These are phyloP conservation scores for Lathyrus oleraceus DNA, from an alignment of 306 rosid species.

Conservation along the genomic window DNA sequence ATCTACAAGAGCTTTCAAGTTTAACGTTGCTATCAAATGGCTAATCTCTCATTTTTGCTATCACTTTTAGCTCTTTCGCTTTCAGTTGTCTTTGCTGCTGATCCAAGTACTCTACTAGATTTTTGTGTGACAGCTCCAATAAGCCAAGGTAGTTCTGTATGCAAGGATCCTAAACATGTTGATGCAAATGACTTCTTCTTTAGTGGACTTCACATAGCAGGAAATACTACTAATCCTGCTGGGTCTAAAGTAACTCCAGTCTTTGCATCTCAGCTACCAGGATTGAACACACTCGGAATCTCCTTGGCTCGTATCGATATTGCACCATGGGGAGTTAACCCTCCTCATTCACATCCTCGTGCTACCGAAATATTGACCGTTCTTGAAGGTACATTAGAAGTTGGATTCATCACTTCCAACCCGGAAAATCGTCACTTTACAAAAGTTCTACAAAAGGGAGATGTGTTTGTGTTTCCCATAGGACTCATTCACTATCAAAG, in stretches of 20 bases:
- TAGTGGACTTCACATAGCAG: slow-evolving; percentile 41
- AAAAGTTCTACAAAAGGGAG: slow-evolving; percentile 41
- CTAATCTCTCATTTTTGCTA: slow-evolving; percentile 30
- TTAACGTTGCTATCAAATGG: slow-evolving; percentile 37
- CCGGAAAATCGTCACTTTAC: slow-evolving; percentile 37
- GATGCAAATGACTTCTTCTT: slow-evolving; percentile 37
- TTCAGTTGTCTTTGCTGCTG: slow-evolving; percentile 30
- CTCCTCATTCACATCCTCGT: slow-evolving; percentile 51
- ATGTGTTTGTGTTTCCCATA: slow-evolving; percentile 45
- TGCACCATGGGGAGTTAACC: slow-evolving; percentile 47
- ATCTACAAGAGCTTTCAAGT: neutral
- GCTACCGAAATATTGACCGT: slow-evolving; percentile 42
- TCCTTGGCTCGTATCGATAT: slow-evolving; percentile 41
- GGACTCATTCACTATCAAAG: slow-evolving; percentile 47
- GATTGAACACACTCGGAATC: slow-evolving; percentile 38
- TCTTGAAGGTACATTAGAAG: slow-evolving; percentile 40
- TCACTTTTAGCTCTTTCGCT: slow-evolving; percentile 34
- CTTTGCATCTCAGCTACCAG: slow-evolving; percentile 40
- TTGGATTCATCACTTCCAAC: slow-evolving; percentile 49
- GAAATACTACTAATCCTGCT: slow-evolving; percentile 36
- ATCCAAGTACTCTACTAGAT: slow-evolving; percentile 40
- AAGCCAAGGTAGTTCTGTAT: slow-evolving; percentile 35
- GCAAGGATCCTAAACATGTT: slow-evolving; percentile 49
- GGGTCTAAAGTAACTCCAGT: slow-evolving; percentile 46
- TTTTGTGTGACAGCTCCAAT: slow-evolving; percentile 47